Base-by-base conservation (phyloP, 2,329 filamentous ascomycete genomes). In the Diaporthe sp. region DNA sequence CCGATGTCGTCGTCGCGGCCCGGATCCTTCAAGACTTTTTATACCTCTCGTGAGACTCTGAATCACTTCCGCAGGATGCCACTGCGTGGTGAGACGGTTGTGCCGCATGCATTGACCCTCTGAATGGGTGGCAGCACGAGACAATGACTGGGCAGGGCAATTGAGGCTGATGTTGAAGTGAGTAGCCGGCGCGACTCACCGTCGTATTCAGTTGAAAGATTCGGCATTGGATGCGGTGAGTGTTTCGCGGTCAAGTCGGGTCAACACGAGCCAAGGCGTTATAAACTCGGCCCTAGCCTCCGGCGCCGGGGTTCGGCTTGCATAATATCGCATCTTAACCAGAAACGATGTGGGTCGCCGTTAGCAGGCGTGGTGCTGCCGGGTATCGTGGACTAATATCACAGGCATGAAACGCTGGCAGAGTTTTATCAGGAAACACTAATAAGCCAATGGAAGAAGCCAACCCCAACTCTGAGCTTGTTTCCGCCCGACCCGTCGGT, bases 361-460 rank as follows among this genome's bases (percentile, higher is more conserved):
- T 66, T 66, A 66, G 63, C 63, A 51, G 44, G 63, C 47, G 47
- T 39, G 37, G 47, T 66, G 63, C 44, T 27, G 44, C 63, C 44
- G 44, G 44, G 44, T 66, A 66, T 51, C 63, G 63, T 51, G 22
- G 44, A 66, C 63, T 51, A 66, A 51, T 51, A 37, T 66, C 63
- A 39, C n/a, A 39, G 63, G 22, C 63, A 37, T 66, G 63, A 66
- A 51, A 51, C 63, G 44, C 44, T 50, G 44, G 63, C 63, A 66
- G 44, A 37, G 44, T 66, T 66, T 66, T 66, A 66, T 66, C 63
- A 51, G 63, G 30, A 66, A 51, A 66, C 63, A 66, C 63, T 66
- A 51, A 66, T 51, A 66, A 12, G 42, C 63, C 63, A 66, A 66
- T 51, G 3, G 44, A 51, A 51, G 30, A 51, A 22, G 12, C n/a